Percentiles rank a stretch among this genome's conserved stretches.
phyloP scores from a whole-genome alignment of 176 grass and related monocot genomes.

The Stipa capillata region DNA sequence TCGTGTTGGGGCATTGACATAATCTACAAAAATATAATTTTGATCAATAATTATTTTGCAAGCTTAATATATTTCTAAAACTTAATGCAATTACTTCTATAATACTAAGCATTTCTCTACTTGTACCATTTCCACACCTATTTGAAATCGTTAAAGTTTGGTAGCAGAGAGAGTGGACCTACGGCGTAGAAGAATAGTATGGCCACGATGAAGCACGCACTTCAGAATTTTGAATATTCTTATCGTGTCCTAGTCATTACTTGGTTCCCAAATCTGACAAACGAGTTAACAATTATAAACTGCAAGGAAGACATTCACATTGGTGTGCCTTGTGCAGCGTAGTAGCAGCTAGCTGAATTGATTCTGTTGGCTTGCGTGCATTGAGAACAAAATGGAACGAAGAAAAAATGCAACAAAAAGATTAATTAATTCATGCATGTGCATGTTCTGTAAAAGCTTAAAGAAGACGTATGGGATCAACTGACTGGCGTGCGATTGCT shows the following conservation, averaged over 20 bases:
- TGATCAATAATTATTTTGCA: no score
- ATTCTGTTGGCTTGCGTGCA: background rate
- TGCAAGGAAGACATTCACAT: no score
- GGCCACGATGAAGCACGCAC: background rate
- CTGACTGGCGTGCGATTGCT: background rate
- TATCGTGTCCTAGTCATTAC: background rate
- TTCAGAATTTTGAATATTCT: background rate
- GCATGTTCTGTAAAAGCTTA: background rate
- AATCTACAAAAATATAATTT: no score
- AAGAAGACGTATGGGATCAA: background rate
- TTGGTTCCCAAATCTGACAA: background rate
- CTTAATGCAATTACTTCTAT: no score
- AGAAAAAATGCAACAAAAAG: background rate
- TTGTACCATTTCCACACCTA: no score
- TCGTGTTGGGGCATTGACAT: no score
- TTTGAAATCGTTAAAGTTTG: no score
- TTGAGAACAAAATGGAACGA: background rate
- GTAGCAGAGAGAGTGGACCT: background rate
- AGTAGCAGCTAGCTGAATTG: background rate
- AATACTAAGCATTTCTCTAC: no score
- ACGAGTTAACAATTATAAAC: background rate
- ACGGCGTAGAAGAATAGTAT: background rate
- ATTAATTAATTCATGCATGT: background rate
- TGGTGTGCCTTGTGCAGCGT: no score
- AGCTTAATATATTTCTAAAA: no score